These are phyloP conservation scores for Fomitopsis schrenkii DNA, from an alignment of 1,284 basidiomycete species.

Conservation along the genomic window DNA sequence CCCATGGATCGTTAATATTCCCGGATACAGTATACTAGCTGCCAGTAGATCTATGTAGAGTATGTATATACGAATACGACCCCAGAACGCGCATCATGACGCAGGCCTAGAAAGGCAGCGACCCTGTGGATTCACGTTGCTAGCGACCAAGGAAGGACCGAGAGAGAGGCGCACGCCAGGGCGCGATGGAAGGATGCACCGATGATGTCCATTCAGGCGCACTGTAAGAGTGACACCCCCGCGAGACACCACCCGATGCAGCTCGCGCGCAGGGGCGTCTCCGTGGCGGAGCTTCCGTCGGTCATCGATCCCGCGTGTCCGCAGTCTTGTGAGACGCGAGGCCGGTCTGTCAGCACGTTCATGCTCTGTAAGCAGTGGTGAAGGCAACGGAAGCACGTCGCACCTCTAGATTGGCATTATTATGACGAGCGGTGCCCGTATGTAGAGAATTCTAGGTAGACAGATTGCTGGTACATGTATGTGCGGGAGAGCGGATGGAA, in stretches of 20 bases:
- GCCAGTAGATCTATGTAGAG: neutral
- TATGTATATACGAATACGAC: slow-evolving; percentile 2
- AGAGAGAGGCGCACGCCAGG: slow-evolving; percentile 1
- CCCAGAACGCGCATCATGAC: slow-evolving; percentile 8
- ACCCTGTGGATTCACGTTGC: slow-evolving; percentile 7
- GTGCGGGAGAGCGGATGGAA: slow-evolving; percentile 8
- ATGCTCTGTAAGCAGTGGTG: slow-evolving; percentile 2
- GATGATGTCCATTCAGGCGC: neutral
- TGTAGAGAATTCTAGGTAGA: slow-evolving; percentile 4
- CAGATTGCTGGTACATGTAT: slow-evolving; percentile 6
- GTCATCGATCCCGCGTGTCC: slow-evolving; percentile 1
- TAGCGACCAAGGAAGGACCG: slow-evolving; percentile 5
- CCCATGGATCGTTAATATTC: neutral
- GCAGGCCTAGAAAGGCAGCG: slow-evolving; percentile 1
- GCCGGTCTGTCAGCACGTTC: neutral
- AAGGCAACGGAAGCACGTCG: neutral
- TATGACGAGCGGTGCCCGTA: neutral
- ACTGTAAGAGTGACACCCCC: neutral
- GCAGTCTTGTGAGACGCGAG: neutral
- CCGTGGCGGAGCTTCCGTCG: neutral
- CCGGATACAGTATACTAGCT: neutral
- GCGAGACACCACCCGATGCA: neutral
- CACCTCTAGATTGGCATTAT: slow-evolving; percentile 1
- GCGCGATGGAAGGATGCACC: neutral
- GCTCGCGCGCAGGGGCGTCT: neutral